Evolutionary conservation across 208 protist genomes (phyloP).

Genomic region (Novymonas esmeraldas): DNA sequence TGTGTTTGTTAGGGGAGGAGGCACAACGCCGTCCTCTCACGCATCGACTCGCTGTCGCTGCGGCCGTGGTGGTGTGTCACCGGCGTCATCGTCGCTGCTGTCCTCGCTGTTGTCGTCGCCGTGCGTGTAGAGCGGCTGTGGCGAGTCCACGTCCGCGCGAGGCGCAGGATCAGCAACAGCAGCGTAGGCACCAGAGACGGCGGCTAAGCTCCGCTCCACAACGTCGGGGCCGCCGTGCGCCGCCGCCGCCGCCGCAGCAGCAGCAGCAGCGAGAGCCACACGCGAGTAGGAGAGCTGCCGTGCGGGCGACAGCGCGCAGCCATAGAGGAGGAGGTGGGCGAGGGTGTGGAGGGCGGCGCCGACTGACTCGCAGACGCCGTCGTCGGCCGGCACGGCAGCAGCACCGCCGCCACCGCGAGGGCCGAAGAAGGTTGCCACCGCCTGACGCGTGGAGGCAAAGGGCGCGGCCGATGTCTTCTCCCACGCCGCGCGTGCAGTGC

Average conservation of each 20-base stretch:
- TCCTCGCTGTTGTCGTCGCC: background rate
- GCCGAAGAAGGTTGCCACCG: slow-evolving; percentile 22
- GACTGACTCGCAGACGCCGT: slow-evolving; percentile 20
- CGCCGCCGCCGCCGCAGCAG: background rate
- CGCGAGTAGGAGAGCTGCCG: slow-evolving; percentile 60
- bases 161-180: background rate
- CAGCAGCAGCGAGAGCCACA: background rate
- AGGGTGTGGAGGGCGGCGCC: slow-evolving; percentile 38
- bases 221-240: background rate
- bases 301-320: slow-evolving; percentile 37
- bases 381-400: background rate
- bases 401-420: background rate
- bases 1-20: no score
- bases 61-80: background rate
- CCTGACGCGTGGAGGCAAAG: slow-evolving; percentile 1
- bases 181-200: background rate
- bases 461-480: background rate
- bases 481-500: slow-evolving; percentile 17
- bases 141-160: background rate
- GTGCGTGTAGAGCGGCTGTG: slow-evolving; percentile 3
- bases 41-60: no score
- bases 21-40: no score
- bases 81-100: background rate
- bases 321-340: slow-evolving; percentile 61
- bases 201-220: background rate